Evolutionary conservation across 2,329 filamentous ascomycete genomes (phyloP), one percentile per base, ranked within the genome.

Genomic region (Claviceps digitariae): DNA sequence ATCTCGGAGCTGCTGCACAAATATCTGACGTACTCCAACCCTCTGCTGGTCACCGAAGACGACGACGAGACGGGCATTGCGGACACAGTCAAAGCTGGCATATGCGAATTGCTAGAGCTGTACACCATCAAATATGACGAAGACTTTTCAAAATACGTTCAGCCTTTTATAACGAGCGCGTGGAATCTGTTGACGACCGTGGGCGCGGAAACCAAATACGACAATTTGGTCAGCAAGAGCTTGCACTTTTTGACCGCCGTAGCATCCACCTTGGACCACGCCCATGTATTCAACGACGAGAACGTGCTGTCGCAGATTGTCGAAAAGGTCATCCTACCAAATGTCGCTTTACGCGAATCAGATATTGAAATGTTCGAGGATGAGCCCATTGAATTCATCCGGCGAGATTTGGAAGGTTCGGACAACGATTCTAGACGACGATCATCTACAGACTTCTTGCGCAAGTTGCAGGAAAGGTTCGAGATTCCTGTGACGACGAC

Each of bases 361-460:
- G 94, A 98, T 59, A 79, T 95, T 52, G 93, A 98, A 67, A 78
- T 95, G 59, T 97, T 98, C 61, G 93, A 98, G 66, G 94, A 98
- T 65, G 94, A 98, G 72, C 93, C 93, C 0, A 98, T 98, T 59
- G 93, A 98, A 68, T 98, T 95, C 66, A 98, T 98, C 64, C 81
- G 93, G 57, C 81, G 90, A 62, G 93, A 98, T 68, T 75, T 98
- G 48, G 93, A 98, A 67, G 93, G 93, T 7, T 96, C 93, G 1
- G 93, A 98, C 68, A 94, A 86, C 52, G 93, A 97, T 66, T 98
- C 93, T 1, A 79, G 93, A 63, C 79, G 93, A 60, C 81, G 93
- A 63, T 91, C 93, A 43, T 90, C 94, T 0, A 97, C 91, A 1
- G 93, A 97, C 67, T 98, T 98, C 72, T 72, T 98, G 55, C 81